Evolutionary conservation across 495 filamentous ascomycete species (phyloP), one percentile per base, ranked within the genome.

Genomic region (Penicillium steckii): DNA sequence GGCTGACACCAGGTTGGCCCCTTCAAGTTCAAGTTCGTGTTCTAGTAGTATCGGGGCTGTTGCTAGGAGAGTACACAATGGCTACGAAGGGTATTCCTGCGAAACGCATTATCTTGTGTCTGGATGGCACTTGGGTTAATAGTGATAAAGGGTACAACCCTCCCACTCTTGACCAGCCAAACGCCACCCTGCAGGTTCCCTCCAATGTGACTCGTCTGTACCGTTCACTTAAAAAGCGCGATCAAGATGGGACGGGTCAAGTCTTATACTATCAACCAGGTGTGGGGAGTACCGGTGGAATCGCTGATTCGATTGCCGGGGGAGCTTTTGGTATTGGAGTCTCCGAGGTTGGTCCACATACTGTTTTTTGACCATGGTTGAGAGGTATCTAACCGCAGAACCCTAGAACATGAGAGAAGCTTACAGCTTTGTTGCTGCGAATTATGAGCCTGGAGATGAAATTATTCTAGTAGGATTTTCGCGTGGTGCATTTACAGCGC

Each of bases 391-490:
- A 37, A 37, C 5, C 33, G n/a, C 10, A 32, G n/a, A 0, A 2
- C 29, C 29, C 2, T 18, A 85, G 66, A 81, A 86, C 56, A 80
- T 90, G 40, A 74, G 83, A 19, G 82, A 85, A 57, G 81, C 78
- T 0, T 90, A 90, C 61, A 74, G 78, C 5, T 89, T 87, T 57
- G 62, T 89, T 13, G 78, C 79, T 19, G 80, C 81, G 37, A 90
- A 90, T 69, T 88, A 83, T 54, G 67, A 77, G 24, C 77, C 80
- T 18, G 80, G 82, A 9, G 86, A 89, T 58, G 84, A 89, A 54
- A 87, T 89, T 37, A 74, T 88, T 46, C 72, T 90, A 21, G 53
- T 88, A 21, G 87, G 86, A 8, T 90, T 89, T 68, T 88, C 85
- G 22, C 76, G 87, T 3, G 85, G 87, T 8, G 85, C 86, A n/a